Percentiles rank a stretch among this genome's conserved stretches.
phyloP scores from a whole-genome alignment of 768 basidiomycete species.

The Russula griseocarnosa region DNA sequence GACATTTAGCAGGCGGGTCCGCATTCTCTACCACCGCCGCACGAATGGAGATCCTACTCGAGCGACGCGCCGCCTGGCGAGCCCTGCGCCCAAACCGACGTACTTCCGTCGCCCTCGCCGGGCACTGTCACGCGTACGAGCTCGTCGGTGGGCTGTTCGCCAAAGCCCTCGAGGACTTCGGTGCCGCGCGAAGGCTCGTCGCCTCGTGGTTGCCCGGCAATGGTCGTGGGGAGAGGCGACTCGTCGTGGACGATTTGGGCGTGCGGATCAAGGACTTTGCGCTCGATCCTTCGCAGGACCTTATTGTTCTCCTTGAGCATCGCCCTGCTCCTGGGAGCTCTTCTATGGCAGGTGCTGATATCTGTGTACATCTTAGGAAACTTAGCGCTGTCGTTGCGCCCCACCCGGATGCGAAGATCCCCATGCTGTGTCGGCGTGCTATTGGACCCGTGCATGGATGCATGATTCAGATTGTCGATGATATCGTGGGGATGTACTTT shows the following conservation, averaged over 20 bases:
- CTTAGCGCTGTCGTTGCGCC: constrained; percentile 35
- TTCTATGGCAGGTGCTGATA: neutral
- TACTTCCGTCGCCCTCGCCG: constrained; percentile 35
- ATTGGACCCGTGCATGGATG: constrained; percentile 33
- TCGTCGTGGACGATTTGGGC: constrained; percentile 38
- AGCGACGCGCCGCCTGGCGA: constrained; percentile 39
- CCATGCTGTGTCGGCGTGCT: constrained; percentile 32
- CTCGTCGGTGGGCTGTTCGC: constrained; percentile 58
- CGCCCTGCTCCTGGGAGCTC: neutral
- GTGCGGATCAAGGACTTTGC: constrained; percentile 52
- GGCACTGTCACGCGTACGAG: constrained; percentile 51
- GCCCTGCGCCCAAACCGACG: constrained; percentile 33
- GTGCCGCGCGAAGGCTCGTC: constrained; percentile 29
- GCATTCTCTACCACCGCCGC: constrained; percentile 31
- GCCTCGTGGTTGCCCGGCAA: constrained; percentile 32
- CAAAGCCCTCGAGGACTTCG: constrained; percentile 15
- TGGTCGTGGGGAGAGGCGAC: constrained; percentile 14
- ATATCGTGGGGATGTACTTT: constrained; percentile 50
- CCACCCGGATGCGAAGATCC: constrained; percentile 42
- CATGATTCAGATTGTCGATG: constrained; percentile 51
- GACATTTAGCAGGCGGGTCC: constrained; percentile 10
- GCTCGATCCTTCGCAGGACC: constrained; percentile 62
- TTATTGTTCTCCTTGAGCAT: constrained; percentile 44
- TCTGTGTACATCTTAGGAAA: constrained; percentile 45
- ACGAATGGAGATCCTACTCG: constrained; percentile 36